Conservation (phyloP, 768 basidiomycete species). For the Pisolithus sp. region DNA sequence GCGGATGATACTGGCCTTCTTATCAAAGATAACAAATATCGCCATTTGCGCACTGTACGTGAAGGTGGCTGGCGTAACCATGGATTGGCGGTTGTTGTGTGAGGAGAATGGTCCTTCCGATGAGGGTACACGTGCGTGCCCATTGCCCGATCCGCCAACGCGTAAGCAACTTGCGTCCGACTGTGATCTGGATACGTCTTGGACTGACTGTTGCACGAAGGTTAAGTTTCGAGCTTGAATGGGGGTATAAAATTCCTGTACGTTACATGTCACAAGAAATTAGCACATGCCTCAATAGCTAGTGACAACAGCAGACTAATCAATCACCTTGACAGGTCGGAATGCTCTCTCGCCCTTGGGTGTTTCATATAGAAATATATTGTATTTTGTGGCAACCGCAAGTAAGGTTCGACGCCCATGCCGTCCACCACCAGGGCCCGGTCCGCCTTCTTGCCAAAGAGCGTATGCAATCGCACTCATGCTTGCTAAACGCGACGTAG, state of each 20-base stretch:
- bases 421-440: conserved; percentile 36
- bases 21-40: conserved; percentile 81
- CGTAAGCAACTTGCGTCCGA: conserved; percentile 33
- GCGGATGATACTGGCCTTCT: conserved; percentile 81
- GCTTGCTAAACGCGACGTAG: conserved; percentile 57
- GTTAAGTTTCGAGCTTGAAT: conserved; percentile 55
- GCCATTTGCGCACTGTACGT: conserved; percentile 67
- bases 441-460: conserved; percentile 56
- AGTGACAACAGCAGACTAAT: neutral
- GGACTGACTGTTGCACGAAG: conserved; percentile 66
- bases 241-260: conserved; percentile 81
- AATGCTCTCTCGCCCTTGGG: conserved; percentile 80
- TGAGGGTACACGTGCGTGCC: conserved; percentile 41
- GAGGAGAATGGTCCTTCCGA: conserved; percentile 31
- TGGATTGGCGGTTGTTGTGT: conserved; percentile 19
- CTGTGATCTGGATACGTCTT: conserved; percentile 41
- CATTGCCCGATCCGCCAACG: conserved; percentile 13
- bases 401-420: conserved; percentile 48
- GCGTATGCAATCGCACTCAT: conserved; percentile 59
- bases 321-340: conserved; percentile 66
- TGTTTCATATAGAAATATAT: conserved; percentile 73
- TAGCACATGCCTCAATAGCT: neutral
- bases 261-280: neutral
- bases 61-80: conserved; percentile 28
- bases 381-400: conserved; percentile 69